A percentile compares a stretch with the other conserved stretches of the same genome.
phyloP scores from a whole-genome alignment of 2,329 filamentous ascomycete genomes.

The Pseudogymnoascus sp. region DNA sequence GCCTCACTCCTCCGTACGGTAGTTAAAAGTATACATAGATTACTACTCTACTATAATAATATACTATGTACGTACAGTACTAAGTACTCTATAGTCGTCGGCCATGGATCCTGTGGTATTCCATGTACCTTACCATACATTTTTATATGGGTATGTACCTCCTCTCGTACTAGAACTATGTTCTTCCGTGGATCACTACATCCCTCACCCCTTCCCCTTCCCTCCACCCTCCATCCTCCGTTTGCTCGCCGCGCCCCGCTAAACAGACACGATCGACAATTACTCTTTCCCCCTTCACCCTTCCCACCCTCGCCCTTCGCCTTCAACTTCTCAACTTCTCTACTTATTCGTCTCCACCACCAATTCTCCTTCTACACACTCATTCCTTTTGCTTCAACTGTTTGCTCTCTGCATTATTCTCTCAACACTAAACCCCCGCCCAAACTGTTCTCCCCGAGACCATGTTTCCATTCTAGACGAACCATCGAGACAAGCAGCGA shows the following conservation, averaged over 20 bases:
- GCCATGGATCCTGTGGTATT: not conserved
- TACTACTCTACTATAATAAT: not conserved
- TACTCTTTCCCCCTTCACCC: conserved; percentile 6
- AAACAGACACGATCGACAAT: conserved; percentile 6
- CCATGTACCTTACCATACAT: not conserved
- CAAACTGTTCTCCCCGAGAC: not conserved
- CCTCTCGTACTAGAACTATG: not conserved
- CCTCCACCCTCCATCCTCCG: not conserved
- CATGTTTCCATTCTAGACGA: conserved; percentile 2
- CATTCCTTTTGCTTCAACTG: not conserved
- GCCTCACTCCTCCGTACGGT: not conserved
- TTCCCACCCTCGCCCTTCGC: conserved; percentile 1
- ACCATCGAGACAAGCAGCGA: not conserved
- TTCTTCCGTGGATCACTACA: conserved; percentile 6
- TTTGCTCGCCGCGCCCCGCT: conserved; percentile 7
- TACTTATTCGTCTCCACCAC: conserved; percentile 6
- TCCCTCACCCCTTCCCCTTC: not conserved
- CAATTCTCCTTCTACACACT: not conserved
- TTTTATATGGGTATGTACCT: not conserved
- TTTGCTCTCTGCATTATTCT: not conserved
- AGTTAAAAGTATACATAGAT: not conserved
- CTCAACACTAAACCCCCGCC: not conserved
- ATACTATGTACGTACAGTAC: not conserved
- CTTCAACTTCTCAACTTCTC: not conserved
- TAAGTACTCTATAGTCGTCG: not conserved